A percentile compares a stretch with the other conserved stretches of the same genome.
Evolutionary conservation across 306 rosid genomes (phyloP).

Genomic region (Alnus rubra): DNA sequence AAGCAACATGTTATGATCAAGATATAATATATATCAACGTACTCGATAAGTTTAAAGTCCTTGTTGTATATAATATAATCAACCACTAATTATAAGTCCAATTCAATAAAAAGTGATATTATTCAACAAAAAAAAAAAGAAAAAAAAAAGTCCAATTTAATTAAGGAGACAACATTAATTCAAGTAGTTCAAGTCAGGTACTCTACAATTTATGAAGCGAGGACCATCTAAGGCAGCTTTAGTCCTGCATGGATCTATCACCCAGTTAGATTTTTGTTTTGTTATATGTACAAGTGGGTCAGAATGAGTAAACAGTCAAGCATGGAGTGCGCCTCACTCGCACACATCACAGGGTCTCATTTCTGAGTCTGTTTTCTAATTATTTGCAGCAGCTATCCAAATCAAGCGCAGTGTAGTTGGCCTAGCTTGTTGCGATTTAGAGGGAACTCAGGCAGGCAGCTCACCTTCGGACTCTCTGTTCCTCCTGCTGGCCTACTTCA

Average conservation of each 20-base stretch:
- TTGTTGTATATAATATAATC: neutral
- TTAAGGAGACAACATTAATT: neutral
- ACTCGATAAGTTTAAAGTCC: neutral
- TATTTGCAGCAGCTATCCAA: constrained; percentile 43
- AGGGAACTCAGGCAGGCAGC: constrained; percentile 51
- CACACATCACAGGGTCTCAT: constrained; percentile 38
- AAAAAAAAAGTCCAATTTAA: neutral
- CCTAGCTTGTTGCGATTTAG: constrained; percentile 1
- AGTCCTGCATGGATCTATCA: constrained; percentile 24
- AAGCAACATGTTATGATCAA: no score
- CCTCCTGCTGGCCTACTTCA: neutral
- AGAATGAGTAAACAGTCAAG: constrained; percentile 25
- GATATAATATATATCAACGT: no score
- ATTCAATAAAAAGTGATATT: neutral
- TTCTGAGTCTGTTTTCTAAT: constrained; percentile 22
- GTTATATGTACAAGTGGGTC: constrained; percentile 37
- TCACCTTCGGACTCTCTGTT: constrained; percentile 35
- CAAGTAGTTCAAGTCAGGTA: constrained; percentile 27
- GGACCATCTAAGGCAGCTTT: constrained; percentile 33
- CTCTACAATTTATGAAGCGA: constrained; percentile 12
- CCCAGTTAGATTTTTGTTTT: constrained; percentile 45
- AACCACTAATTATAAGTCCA: neutral
- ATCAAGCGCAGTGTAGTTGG: constrained; percentile 34
- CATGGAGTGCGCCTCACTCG: constrained; percentile 37
- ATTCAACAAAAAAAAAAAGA: no score